Conservation (phyloP, 495 filamentous ascomycete species). For the Aspergillus taichungensis region DNA sequence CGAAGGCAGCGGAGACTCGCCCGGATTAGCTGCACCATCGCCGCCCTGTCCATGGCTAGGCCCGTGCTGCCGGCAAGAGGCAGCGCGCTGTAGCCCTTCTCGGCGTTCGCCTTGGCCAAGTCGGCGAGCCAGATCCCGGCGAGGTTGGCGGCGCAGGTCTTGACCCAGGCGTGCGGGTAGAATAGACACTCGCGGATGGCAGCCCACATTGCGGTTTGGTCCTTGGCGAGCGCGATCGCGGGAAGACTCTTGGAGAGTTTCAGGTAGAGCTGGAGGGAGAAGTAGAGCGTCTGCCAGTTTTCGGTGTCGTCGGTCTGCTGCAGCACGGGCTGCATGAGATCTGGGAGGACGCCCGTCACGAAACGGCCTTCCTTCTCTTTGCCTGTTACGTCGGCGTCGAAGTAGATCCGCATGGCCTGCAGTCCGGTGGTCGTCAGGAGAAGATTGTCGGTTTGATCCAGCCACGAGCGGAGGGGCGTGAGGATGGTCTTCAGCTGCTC, state of each 20-base stretch:
- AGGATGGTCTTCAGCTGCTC: conserved; percentile 62
- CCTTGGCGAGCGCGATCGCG: conserved; percentile 46
- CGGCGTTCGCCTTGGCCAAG: conserved; percentile 54
- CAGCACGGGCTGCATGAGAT: conserved; percentile 41
- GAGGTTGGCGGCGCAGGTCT: conserved; percentile 67
- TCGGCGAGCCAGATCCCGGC: conserved; percentile 69
- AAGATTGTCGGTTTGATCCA: conserved; percentile 59
- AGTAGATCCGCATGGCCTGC: conserved; percentile 73
- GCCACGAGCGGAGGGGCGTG: conserved; percentile 63
- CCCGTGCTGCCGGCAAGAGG: conserved; percentile 64
- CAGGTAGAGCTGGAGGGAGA: conserved; percentile 56
- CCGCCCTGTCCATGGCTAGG: conserved; percentile 52
- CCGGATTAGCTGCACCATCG: conserved; percentile 57
- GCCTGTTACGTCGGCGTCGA: conserved; percentile 56
- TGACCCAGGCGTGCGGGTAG: conserved; percentile 67
- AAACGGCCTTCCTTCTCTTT: conserved; percentile 53
- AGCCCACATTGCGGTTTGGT: conserved; percentile 54
- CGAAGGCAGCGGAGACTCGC: conserved; percentile 58
- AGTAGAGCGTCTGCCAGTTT: conserved; percentile 76
- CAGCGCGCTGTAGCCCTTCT: conserved; percentile 40
- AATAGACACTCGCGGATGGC: conserved; percentile 55
- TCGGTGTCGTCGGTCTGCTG: conserved; percentile 35
- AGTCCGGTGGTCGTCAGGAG: conserved; percentile 63
- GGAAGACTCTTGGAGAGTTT: conserved; percentile 63
- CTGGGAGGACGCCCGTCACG: conserved; percentile 32